Conservation (phyloP, 192 early-diverging fungal genomes). For the Thoreauomyces humboldtii region DNA sequence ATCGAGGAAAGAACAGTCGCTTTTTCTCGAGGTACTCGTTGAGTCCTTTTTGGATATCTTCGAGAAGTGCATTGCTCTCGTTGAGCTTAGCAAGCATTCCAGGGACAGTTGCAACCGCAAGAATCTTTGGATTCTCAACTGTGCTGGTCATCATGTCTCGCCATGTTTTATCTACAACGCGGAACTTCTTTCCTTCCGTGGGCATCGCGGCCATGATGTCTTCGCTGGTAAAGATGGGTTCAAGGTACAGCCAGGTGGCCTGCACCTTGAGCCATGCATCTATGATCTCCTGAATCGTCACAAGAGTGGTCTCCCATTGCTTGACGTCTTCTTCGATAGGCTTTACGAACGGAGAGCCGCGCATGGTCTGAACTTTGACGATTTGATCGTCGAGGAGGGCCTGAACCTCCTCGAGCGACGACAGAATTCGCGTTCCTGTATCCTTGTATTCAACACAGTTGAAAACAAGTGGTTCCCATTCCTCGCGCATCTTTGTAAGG, state of each 20-base stretch:
- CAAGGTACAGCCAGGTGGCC: constrained; percentile 60
- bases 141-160: constrained; percentile 53
- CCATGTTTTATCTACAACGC: constrained; percentile 60
- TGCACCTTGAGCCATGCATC: constrained; percentile 63
- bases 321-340: constrained; percentile 62
- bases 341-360: constrained; percentile 58
- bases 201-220: constrained; percentile 64
- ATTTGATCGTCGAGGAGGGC: constrained; percentile 60
- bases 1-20: constrained; percentile 59
- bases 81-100: constrained; percentile 42
- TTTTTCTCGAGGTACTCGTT: constrained; percentile 66
- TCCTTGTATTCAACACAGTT: constrained; percentile 61
- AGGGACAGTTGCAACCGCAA: constrained; percentile 41
- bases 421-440: constrained; percentile 55
- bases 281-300: constrained; percentile 57
- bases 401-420: constrained; percentile 60
- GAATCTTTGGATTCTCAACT: constrained; percentile 52
- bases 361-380: constrained; percentile 63
- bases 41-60: constrained; percentile 62
- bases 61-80: constrained; percentile 54
- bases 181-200: constrained; percentile 58
- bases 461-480: constrained; percentile 55
- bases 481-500: constrained; percentile 56
- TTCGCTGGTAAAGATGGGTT: constrained; percentile 59
- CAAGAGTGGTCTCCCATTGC: constrained; percentile 53